Evolutionary conservation across 805 yeast species (phyloP), one percentile per base, ranked within the genome.

Genomic region (Yarrowia alimentaria): DNA sequence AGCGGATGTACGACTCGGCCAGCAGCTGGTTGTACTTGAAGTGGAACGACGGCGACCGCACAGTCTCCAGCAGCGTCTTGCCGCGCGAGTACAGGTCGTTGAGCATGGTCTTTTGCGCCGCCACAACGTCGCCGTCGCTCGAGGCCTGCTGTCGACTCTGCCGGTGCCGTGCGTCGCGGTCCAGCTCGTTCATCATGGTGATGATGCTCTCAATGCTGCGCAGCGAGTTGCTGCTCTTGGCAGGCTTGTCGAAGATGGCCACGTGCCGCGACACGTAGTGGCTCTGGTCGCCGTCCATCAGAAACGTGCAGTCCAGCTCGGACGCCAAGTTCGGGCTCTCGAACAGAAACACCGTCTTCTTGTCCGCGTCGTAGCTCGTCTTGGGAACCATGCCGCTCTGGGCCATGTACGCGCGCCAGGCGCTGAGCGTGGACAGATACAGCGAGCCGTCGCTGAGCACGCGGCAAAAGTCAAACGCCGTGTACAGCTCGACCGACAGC

Each of bases 1-100:
- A 37, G 11, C 50, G 50, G 7, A 43, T 30, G 50, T 43, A 43
- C 21, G 50, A 21, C 30, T 43, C 50, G 5, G 22, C 21, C 6
- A 22, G 13, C 37, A 22, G 28, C 37, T 43, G 50, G 37, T 31
- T 30, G 30, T 21, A 31, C 28, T 43, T 30, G 50, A 7, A 16
- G 10, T 16, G 13, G 35, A 30, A 30, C 9, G 21, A 14, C 22
- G 37, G 37, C 16, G 14, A 20, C 14, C 37, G 29, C 16, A 43
- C 30, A 6, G 2, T 16, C 4, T 30, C 37, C 1, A 43, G 14
- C 28, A 31, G 6, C 7, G 8, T 17, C 2, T 26, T 20, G 2
- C 17, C 50, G 13, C 30, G 29, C 6, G 18, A 5, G 8, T 22
- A 43, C 6, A 43, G 17, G 11, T 43, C 30, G 22, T 30, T 30